Base-by-base conservation (phyloP, 352 stramenopile species). In the Globisporangium spiculum region DNA sequence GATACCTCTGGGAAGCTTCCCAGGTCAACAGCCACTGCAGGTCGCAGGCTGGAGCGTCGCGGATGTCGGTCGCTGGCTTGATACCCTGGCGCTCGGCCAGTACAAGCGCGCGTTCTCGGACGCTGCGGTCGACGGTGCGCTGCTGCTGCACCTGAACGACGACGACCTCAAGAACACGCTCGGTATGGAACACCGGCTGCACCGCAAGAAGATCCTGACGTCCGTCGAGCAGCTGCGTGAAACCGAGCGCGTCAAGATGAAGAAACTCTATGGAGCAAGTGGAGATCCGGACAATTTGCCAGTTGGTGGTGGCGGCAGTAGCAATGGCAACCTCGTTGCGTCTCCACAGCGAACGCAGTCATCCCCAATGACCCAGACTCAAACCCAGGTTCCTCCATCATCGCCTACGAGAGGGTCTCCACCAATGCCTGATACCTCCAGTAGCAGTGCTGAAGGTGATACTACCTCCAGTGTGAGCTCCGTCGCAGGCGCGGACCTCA, bases 131-230 rank as follows among this genome's bases (percentile, higher is more conserved):
- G 94, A 98, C 59, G 93, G 93, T 18, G 84, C 90, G 41, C 81
- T 98, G 41, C 67, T 98, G 48, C 75, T 97, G 64, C 89, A 98
- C 59, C 77, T 98, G 34, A 89, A 87, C 30, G 83, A 93, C 56
- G 81, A 98, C 52, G 96, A 99, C 68, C 81, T 99, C 16, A 91
- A 92, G 58, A 98, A 98, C 73, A 98, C 92, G 16, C 78, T 99
- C 7, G 93, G 94, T 7, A 95, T 99, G 69, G 93, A 98, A 73
- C 95, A 98, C 70, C 83, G 84, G 10, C 79, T 99, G 22, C 96
- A 99, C 73, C 90, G 96, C 12, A 99, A 99, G 76, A 99, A 98
- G 73, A 94, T 98, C 46, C 73, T 99, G n/a, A 96, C 89, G 27
- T 88, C 84, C 1, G 82, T 97, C 24, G 76, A 88, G 34, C 82